Conservation (phyloP, 257 asterid genomes). For the Cinchona pubescens region DNA sequence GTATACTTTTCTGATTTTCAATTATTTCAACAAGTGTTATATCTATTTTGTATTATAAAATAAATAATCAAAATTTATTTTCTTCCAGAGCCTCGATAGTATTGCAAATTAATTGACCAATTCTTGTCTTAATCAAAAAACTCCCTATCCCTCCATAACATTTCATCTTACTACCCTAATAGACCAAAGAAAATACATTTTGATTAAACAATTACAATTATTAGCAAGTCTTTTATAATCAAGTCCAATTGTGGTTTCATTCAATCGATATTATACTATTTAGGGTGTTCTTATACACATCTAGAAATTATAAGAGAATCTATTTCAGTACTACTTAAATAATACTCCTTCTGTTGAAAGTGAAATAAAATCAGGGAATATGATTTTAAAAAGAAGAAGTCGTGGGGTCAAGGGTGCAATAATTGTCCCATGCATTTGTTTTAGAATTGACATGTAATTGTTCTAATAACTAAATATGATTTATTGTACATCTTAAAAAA, state of each 20-base stretch:
- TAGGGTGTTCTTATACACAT: no score
- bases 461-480: neutral
- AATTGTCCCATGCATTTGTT: neutral
- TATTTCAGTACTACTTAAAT: no score
- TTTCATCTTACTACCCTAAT: neutral
- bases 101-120: conserved; percentile 9
- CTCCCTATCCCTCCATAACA: neutral
- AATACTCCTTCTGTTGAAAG: no score
- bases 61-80: no score
- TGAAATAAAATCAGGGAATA: neutral
- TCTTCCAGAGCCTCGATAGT: no score
- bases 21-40: no score
- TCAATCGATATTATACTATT: no score
- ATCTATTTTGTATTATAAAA: no score
- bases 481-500: no score
- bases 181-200: neutral
- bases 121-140: conserved; percentile 1
- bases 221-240: neutral
- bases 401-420: neutral
- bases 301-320: no score
- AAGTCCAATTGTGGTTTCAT: no score
- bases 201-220: neutral
- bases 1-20: no score
- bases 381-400: neutral
- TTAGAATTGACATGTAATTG: neutral